These are phyloP conservation scores for Earliella scabrosa DNA, from an alignment of 1,284 basidiomycete species.

Conservation along the genomic window DNA sequence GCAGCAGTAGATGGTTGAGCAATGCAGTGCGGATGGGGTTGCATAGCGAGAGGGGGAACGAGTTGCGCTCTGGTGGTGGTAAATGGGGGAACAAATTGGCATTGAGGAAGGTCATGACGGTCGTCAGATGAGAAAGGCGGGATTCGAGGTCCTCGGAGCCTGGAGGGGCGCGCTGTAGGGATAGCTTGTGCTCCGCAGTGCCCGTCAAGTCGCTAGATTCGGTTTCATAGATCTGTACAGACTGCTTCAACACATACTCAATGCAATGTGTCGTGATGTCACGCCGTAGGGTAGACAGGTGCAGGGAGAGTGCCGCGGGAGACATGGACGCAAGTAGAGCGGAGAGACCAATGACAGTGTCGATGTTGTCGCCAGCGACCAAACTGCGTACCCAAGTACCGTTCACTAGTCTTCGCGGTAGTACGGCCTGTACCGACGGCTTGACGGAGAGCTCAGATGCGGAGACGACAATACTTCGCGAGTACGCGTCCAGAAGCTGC, in stretches of 20 bases:
- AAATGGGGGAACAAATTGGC: constrained; percentile 58
- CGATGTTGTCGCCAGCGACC: constrained; percentile 57
- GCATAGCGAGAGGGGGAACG: constrained; percentile 57
- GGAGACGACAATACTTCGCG: constrained; percentile 56
- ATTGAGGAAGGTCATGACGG: constrained; percentile 59
- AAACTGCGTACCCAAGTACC: not conserved
- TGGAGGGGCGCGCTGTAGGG: constrained; percentile 50
- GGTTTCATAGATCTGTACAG: constrained; percentile 45
- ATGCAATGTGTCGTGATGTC: constrained; percentile 66
- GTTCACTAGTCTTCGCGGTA: not conserved
- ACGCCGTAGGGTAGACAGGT: constrained; percentile 64
- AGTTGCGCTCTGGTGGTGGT: constrained; percentile 46
- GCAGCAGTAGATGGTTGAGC: constrained; percentile 66
- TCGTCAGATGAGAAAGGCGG: constrained; percentile 57
- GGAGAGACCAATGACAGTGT: constrained; percentile 53
- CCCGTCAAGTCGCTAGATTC: constrained; percentile 36
- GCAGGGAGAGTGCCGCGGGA: constrained; percentile 52
- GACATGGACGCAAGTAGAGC: constrained; percentile 65
- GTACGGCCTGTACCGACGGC: constrained; percentile 60
- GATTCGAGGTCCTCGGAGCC: constrained; percentile 40
- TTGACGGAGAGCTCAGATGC: constrained; percentile 52
- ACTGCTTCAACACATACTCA: constrained; percentile 58
- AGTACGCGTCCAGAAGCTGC: constrained; percentile 70
- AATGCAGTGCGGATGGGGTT: constrained; percentile 62
- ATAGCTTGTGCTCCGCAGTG: constrained; percentile 46